phyloP scores from a whole-genome alignment of 2,329 filamentous ascomycete species.

The Cordyceps javanica region DNA sequence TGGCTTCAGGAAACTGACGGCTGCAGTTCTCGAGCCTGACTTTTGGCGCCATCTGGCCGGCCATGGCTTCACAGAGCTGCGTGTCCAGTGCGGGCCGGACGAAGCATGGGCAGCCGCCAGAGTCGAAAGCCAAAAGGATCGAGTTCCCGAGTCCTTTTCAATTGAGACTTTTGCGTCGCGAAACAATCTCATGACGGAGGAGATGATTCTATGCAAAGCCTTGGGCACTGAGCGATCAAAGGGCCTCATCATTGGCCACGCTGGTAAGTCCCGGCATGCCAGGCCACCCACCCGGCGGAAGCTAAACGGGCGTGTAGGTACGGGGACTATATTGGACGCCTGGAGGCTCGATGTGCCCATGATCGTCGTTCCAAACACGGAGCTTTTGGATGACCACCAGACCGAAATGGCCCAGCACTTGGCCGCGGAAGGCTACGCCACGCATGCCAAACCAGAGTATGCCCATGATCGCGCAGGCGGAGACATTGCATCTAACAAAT shows the following conservation, averaged over 20 bases:
- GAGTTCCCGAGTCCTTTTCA: conserved; percentile 21
- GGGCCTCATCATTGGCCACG: conserved; percentile 82
- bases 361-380: conserved; percentile 83
- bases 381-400: conserved; percentile 85
- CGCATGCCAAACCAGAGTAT: conserved; percentile 64
- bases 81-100: conserved; percentile 75
- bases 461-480: conserved; percentile 18
- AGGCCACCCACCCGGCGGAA: background rate
- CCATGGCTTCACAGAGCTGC: conserved; percentile 62
- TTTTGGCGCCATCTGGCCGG: conserved; percentile 58
- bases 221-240: conserved; percentile 41
- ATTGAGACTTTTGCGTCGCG: conserved; percentile 28
- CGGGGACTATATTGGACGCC: conserved; percentile 81
- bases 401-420: conserved; percentile 76
- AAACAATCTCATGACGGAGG: conserved; percentile 30
- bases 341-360: conserved; percentile 67
- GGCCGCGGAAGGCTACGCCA: conserved; percentile 65
- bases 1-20: conserved; percentile 67
- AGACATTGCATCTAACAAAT: background rate
- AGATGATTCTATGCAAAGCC: conserved; percentile 50
- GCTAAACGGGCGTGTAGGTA: conserved; percentile 50
- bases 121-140: conserved; percentile 17
- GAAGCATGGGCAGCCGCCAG: conserved; percentile 32
- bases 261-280: conserved; percentile 55
- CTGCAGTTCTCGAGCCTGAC: conserved; percentile 51